Base-by-base conservation (phyloP, 2,329 filamentous ascomycete genomes). In the Colletotrichum gloeosporioides region DNA sequence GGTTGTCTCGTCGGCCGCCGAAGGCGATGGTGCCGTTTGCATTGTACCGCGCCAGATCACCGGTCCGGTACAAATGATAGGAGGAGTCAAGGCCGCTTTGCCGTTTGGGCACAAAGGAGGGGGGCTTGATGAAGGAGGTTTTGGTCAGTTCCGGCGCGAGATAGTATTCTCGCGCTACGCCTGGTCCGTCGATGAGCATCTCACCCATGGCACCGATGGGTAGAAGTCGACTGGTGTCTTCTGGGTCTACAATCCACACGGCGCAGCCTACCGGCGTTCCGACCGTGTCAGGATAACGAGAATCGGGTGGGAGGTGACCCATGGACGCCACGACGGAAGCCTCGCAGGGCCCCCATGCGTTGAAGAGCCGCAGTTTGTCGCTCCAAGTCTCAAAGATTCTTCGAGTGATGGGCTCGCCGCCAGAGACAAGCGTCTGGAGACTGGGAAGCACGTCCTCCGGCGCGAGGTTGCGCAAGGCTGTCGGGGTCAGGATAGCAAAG, bases 1-100 rank as follows among this genome's bases (percentile, higher is more conserved):
- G 89, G 1, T 84, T 85, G 78, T 91, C 89, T 76, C 88, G 88
- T 39, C 89, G 84, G 15, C 89, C 89, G 22, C 68, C 25, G 25
- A 71, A 25, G 12, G 71, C 9, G 5, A 75, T 39, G 3, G 34
- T 39, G 32, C 73, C 31, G n/a, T 72, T 36, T 6, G 61, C 53
- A 2, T 44, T 39, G 55, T 31, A 32, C 5, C 31, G 27, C 4
- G 64, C 63, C 12, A 75, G 63, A 13, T 75, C 73, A 7, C 73
- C 73, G 22, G 55, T 71, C 18, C 69, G 59, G 25, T 72, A 75
- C 27, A 34, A 69, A 44, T 55, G 15, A 62, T 69, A 29, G 39
- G 18, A 4, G 18, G 39, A 44, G 39, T n/a, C 18, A 12, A 44
- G 39, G 39, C 18, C 5, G 3, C 18, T 55, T 18, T 63, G 10